Base-by-base conservation (phyloP, 2,329 filamentous ascomycete genomes). In the Metarhizium anisopliae region DNA sequence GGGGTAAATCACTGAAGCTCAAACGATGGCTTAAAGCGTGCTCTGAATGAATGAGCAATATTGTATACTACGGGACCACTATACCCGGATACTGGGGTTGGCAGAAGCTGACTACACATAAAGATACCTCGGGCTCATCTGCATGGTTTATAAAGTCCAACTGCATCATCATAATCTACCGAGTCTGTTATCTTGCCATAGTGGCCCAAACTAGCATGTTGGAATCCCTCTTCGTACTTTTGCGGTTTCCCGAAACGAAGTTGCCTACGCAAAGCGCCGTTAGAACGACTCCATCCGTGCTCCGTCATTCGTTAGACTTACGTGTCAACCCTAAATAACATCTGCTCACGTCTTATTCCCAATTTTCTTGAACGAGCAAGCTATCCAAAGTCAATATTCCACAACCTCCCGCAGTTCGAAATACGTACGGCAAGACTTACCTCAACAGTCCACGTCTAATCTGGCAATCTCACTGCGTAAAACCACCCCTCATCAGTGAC, bases 401-500 rank as follows among this genome's bases (percentile, higher is more conserved):
- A 45, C 16, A 20, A 7, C 16, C 11, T 14, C 6, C 6, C 4
- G 20, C 6, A 20, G 16, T 20, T 2, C 18, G 25, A 20, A 18
- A 3, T 6, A 20, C 18, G 3, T 10, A 45, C 32, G 16, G 42
- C 18, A 6, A 14, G 30, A 49, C 45, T 49, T 49, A 49, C 45
- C 20, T 20, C 6, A 42, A 18, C 14, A 18, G 3, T 8, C 38
- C n/a, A 6, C 8, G n/a, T 35, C 51, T 53, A 74, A 55, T 69
- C 67, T 35, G 77, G 72, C 51, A 83, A 69, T 53, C 81, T 76
- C 52, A 82, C 75, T 57, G 82, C 82, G 62, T 86, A 86, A 66
- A 85, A 85, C 64, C 77, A 74, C 30, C 83, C 82, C 55, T 78
- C 74, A 52, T 77, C 72, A 57, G 75, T 76, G 55, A 82, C 72